Base-by-base conservation (phyloP, 2,329 filamentous ascomycete genomes). In the Cladobotryum protrusum region DNA sequence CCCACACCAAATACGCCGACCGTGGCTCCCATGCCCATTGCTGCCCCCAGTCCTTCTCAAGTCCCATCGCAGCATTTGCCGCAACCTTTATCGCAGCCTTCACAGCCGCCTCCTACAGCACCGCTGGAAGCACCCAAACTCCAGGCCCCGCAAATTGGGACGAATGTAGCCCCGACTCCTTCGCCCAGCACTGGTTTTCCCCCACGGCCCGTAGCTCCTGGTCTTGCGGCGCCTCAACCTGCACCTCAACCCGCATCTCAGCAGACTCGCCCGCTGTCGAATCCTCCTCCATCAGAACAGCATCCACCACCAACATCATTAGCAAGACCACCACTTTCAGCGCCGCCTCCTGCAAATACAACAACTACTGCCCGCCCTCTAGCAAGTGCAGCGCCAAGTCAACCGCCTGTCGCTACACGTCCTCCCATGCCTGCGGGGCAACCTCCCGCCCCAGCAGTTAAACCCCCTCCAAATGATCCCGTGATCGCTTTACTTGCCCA, bases 401-500 rank as follows among this genome's bases (percentile, higher is more conserved):
- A 53, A 11, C 35, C 45, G n/a, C 49, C 58, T 19, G 47, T 52
- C n/a, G 50, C 54, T 12, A 66, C 61, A 33, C 54, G 61, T 29
- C 57, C 60, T 6, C 51, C 44, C 19, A 33, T 52, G 20, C 45
- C 45, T 12, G 8, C 50, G 14, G 46, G 47, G 11, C 44, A 37
- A n/a, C 48, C 49, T 17, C 40, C 54, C 3, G 39, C 49, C 9
- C 32, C 55, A 4, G 48, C 57, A 11, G 50, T 55, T 2, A 64
- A 63, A 48, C 58, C 65, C 4, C 58, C 60, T 8, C 53, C 68
- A n/a, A 69, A 73, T 19, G 88, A 92, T 61, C 87, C 87, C 0
- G 89, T 93, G 40, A 92, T 93, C 49, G 84, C 89, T 45, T 82
- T 87, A 55, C 71, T 93, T 20, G 88, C 88, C 0, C 85, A 88